phyloP scores from a whole-genome alignment of 106 monocot species.

The Dioscorea alata region DNA sequence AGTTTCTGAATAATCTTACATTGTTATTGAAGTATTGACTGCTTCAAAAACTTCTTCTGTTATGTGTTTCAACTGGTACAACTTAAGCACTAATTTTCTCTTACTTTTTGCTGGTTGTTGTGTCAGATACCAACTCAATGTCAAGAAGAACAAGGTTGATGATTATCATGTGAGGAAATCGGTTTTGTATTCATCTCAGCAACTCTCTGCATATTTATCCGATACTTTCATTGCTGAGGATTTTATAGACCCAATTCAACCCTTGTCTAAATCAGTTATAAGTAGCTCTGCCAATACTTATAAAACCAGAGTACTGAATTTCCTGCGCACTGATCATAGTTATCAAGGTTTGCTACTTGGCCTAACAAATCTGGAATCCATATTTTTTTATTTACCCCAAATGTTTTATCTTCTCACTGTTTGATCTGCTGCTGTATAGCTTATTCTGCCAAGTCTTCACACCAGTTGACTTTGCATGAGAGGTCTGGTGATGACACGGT shows the following conservation, averaged over 20 bases:
- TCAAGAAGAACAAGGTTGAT: constrained; percentile 63
- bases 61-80: neutral
- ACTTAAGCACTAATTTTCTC: neutral
- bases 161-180: constrained; percentile 39
- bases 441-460: constrained; percentile 9
- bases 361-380: neutral
- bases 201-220: constrained; percentile 28
- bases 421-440: constrained; percentile 3
- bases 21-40: too few species aligned
- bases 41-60: too few species aligned
- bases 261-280: constrained; percentile 69
- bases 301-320: constrained; percentile 49
- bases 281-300: constrained; percentile 59
- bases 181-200: constrained; percentile 13
- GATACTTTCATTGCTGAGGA: constrained; percentile 45
- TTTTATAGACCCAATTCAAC: constrained; percentile 26
- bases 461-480: constrained; percentile 48
- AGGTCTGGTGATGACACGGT: constrained; percentile 69
- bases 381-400: too few species aligned
- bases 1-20: too few species aligned
- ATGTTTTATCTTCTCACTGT: constrained; percentile 32
- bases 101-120: neutral
- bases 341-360: constrained; percentile 51
- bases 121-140: constrained; percentile 53
- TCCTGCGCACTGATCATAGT: constrained; percentile 18